A percentile compares a stretch with the other conserved stretches of the same genome.
Conservation (phyloP, 2,329 filamentous ascomycete genomes). For the Aspergillus tanneri region DNA sequence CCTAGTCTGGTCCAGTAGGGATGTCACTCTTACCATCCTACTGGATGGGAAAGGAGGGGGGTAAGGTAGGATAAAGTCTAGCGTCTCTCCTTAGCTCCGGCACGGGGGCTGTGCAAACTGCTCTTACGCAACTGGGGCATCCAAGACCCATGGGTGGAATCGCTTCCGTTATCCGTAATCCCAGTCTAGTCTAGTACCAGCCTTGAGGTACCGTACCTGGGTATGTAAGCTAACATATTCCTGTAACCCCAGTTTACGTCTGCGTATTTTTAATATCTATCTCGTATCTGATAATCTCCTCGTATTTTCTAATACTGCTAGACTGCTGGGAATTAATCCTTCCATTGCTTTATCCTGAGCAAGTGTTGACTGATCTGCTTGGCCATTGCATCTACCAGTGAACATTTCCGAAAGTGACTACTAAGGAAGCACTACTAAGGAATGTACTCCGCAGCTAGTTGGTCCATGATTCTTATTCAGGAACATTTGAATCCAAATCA, state of each 20-base stretch:
- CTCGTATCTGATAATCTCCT: no score
- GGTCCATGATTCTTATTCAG: no score
- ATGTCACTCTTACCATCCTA: no score
- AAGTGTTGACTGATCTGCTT: no score
- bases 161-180: neutral
- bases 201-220: neutral
- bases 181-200: neutral
- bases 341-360: no score
- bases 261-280: neutral
- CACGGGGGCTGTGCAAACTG: conserved; percentile 29
- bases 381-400: no score
- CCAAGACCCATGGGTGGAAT: conserved; percentile 14
- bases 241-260: neutral
- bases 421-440: no score
- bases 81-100: conserved; percentile 24
- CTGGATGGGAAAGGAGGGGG: neutral
- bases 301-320: no score
- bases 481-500: no score
- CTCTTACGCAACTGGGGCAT: conserved; percentile 25
- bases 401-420: no score
- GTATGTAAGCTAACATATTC: neutral
- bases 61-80: conserved; percentile 14
- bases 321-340: no score
- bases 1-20: neutral
- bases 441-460: no score